phyloP scores from a whole-genome alignment of 2,329 filamentous ascomycete species.

The Trichoderma atrobrunneum region DNA sequence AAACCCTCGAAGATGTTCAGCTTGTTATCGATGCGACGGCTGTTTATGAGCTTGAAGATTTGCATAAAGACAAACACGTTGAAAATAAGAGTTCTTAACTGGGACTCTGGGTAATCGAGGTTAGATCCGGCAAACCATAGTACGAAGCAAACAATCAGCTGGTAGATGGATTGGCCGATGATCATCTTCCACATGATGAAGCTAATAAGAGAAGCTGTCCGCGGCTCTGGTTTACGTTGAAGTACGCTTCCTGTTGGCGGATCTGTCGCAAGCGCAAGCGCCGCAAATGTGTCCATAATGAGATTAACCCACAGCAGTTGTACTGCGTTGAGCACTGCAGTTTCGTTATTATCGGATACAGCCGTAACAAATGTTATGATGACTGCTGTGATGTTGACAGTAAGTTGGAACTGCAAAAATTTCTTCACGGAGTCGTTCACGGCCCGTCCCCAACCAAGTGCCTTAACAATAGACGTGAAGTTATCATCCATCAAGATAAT shows the following conservation, averaged over 20 bases:
- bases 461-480: constrained; percentile 64
- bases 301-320: constrained; percentile 68
- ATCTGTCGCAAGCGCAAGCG: constrained; percentile 63
- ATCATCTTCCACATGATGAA: constrained; percentile 65
- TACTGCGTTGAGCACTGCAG: constrained; percentile 62
- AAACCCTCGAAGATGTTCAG: constrained; percentile 75
- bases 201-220: constrained; percentile 71
- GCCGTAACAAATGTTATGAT: constrained; percentile 63
- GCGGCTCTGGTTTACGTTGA: constrained; percentile 52
- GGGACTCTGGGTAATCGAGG: constrained; percentile 43
- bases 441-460: constrained; percentile 65
- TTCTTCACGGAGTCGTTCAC: constrained; percentile 68
- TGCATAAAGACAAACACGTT: constrained; percentile 73
- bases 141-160: constrained; percentile 55
- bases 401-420: constrained; percentile 66
- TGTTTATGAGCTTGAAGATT: constrained; percentile 67
- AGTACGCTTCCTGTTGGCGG: constrained; percentile 57
- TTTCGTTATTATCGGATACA: constrained; percentile 52
- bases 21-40: constrained; percentile 67
- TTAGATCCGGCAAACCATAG: constrained; percentile 57
- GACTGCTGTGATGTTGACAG: constrained; percentile 68
- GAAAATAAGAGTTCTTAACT: constrained; percentile 49
- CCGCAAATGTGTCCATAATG: constrained; percentile 68
- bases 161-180: constrained; percentile 58
- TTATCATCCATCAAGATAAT: constrained; percentile 68